A percentile compares a stretch with the other conserved stretches of the same genome.
These are phyloP conservation scores for Lasiodiplodia hormozganensis DNA, from an alignment of 2,329 filamentous ascomycete genomes.

Conservation along the genomic window DNA sequence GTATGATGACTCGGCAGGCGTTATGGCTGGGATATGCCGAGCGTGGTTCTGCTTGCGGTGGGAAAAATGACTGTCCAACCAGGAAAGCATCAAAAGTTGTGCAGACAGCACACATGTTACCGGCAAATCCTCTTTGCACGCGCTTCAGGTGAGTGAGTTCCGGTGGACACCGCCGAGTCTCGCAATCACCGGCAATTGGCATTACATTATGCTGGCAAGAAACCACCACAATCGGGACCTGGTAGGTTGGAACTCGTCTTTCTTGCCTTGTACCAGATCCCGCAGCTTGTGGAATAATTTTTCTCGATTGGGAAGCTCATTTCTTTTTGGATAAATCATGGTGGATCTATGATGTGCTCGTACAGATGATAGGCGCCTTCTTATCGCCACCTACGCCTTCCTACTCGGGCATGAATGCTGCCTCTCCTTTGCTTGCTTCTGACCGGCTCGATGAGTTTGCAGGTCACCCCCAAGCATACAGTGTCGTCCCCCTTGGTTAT, in stretches of 20 bases:
- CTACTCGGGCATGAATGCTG: not conserved
- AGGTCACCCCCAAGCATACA: not conserved
- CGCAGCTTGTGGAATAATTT: not conserved
- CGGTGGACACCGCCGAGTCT: not conserved
- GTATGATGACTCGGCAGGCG: not conserved
- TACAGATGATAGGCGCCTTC: not conserved
- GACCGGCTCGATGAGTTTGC: not conserved
- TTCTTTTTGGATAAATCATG: not conserved
- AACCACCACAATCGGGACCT: not conserved
- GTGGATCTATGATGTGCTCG: no score
- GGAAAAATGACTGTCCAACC: not conserved
- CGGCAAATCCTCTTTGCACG: not conserved
- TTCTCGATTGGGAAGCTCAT: not conserved
- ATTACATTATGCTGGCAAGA: not conserved
- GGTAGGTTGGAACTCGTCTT: constrained; percentile 7
- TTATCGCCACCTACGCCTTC: not conserved
- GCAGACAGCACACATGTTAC: not conserved
- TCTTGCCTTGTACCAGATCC: constrained; percentile 12
- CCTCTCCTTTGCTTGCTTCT: no score
- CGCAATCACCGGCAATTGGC: not conserved
- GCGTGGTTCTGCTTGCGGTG: not conserved
- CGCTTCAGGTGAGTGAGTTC: not conserved
- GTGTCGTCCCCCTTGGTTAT: not conserved
- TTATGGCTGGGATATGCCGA: not conserved
- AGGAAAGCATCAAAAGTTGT: not conserved